Conservation (phyloP, 768 basidiomycete species). For the Lyophyllum semitale region DNA sequence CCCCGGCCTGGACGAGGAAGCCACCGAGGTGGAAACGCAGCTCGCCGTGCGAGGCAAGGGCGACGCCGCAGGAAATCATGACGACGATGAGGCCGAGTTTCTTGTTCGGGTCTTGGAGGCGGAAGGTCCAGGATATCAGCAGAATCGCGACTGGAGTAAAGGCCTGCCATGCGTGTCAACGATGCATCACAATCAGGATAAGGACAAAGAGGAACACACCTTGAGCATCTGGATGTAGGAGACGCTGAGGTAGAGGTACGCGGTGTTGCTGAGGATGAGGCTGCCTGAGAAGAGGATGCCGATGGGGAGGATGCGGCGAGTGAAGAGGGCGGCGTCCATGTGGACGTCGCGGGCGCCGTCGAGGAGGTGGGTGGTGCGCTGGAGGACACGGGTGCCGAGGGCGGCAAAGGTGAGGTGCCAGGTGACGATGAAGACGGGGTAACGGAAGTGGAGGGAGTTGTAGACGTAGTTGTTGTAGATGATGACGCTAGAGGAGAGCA, state of each 20-base stretch:
- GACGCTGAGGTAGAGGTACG: conserved; percentile 89
- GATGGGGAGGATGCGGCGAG: conserved; percentile 89
- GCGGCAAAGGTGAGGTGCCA: conserved; percentile 81
- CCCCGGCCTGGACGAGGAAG: conserved; percentile 85
- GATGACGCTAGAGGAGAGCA: conserved; percentile 86
- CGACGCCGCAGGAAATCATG: conserved; percentile 91
- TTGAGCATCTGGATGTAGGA: conserved; percentile 98
- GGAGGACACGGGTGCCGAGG: conserved; percentile 83
- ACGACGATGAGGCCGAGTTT: conserved; percentile 81
- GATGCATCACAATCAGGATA: not conserved
- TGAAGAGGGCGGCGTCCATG: conserved; percentile 77
- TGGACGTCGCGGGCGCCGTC: conserved; percentile 79
- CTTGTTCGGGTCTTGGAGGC: conserved; percentile 84
- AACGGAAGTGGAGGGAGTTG: conserved; percentile 81
- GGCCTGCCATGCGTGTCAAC: conserved; percentile 52
- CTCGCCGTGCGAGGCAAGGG: conserved; percentile 89
- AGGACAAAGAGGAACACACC: conserved; percentile 37
- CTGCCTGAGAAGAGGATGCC: conserved; percentile 92
- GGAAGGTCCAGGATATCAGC: conserved; percentile 90
- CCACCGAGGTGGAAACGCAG: conserved; percentile 82
- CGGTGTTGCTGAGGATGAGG: conserved; percentile 87
- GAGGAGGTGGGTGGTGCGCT: conserved; percentile 78
- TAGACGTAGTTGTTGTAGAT: conserved; percentile 95
- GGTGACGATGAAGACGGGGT: conserved; percentile 91
- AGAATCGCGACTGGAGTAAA: conserved; percentile 90